phyloP scores from a whole-genome alignment of 2,329 filamentous ascomycete genomes.

The Incumbomyces lentus region DNA sequence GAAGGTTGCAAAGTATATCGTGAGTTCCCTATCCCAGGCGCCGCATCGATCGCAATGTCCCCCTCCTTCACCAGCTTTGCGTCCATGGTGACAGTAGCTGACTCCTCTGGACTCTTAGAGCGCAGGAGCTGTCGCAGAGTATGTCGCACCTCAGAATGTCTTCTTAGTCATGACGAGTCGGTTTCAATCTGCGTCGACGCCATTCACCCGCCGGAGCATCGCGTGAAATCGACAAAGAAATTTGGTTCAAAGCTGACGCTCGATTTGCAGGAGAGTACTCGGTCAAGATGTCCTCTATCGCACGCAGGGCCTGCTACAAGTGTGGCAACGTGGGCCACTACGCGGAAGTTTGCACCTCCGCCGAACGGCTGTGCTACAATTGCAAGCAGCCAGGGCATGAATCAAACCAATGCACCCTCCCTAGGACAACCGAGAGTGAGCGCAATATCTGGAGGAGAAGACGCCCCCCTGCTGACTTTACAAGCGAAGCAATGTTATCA shows the following conservation, averaged over 20 bases:
- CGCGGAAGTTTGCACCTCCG: slow-evolving; percentile 87
- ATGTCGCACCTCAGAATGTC: neutral
- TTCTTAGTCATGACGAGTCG: no score
- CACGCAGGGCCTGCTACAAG: slow-evolving; percentile 72
- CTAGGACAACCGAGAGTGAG: slow-evolving; percentile 84
- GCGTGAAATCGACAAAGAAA: neutral
- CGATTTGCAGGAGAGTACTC: neutral
- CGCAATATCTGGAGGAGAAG: neutral
- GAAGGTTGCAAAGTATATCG: slow-evolving; percentile 7
- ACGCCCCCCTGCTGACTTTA: slow-evolving; percentile 11
- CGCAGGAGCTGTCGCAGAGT: neutral
- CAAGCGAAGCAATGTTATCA: slow-evolving; percentile 98
- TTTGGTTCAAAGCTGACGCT: neutral
- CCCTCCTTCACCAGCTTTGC: no score
- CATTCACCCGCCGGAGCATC: no score
- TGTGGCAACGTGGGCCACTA: slow-evolving; percentile 68
- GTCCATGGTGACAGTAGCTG: neutral
- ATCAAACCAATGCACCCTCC: slow-evolving; percentile 93
- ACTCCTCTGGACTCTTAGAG: neutral
- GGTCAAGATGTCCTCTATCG: slow-evolving; percentile 61
- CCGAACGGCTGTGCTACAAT: slow-evolving; percentile 98
- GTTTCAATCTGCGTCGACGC: no score
- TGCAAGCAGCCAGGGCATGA: slow-evolving; percentile 80
- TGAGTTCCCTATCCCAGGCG: neutral
- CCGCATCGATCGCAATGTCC: neutral